Base-by-base conservation (phyloP, 331 rosid species). In the Erythrophleum ivorense region DNA sequence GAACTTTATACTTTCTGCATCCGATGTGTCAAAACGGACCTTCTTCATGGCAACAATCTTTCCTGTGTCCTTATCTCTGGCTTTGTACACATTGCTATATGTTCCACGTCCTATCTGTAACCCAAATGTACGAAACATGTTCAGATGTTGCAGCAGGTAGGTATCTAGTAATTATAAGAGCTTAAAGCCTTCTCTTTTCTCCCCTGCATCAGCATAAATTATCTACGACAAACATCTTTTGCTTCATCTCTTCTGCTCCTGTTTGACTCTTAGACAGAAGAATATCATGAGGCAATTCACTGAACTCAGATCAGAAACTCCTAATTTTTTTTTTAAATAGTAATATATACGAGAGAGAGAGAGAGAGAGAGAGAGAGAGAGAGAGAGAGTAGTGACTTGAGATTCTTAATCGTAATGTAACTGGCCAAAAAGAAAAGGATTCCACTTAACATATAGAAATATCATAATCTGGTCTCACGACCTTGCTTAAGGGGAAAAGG, bases 21-120 rank as follows among this genome's bases (percentile, higher is more conserved):
- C 94, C 0, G 95, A 89, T 7, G 97, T 94, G 86, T 94, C 92
- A 80, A 92, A 92, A 7, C 97, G 79, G 6, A 94, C 98, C 80
- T 94, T 94, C 90, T 94, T 94, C 89, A 91, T 69, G 67, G 98
- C 97, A 16, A 94, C 97, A 64, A 91, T 75, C 87, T 88, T 91
- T 66, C 88, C 86, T 0, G 88, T 86, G 59, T 78, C 87, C 82
- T 91, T 91, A 31, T 92, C 97, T 73, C 84, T 75, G 12, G 97
- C 98, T 84, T 94, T 91, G 85, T 92, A 94, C 79, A 94, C 97
- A 70, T 94, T 94, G 86, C 97, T 90, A 59, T 94, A 94, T 15
- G 97, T 92, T 88, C 98, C 98, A 53, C 90, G 94, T 9, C 98
- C 97, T 40, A 91, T 3, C 95, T 91, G 88, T 33, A 84, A 36